Evolutionary conservation across 2,329 filamentous ascomycete species (phyloP).

Genomic region (Aspergillus pseudoviridinutans): DNA sequence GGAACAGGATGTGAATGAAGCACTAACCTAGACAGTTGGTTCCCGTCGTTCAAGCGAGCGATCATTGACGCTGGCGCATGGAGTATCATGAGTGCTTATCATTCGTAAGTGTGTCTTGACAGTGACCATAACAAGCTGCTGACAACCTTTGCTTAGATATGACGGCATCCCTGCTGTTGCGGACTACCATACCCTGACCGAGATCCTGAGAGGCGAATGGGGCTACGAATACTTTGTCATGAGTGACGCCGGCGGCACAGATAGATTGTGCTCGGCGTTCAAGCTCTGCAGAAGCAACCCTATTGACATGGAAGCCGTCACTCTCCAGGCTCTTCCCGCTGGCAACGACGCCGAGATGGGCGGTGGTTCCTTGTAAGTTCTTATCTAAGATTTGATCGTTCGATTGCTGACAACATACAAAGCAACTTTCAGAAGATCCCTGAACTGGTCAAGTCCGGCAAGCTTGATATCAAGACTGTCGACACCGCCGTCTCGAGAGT

Average conservation of each 20-base stretch:
- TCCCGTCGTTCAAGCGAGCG: slow-evolving; percentile 62
- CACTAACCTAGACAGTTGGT: slow-evolving; percentile 23
- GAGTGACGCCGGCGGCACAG: slow-evolving; percentile 66
- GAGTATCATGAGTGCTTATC: slow-evolving; percentile 70
- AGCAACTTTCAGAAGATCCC: slow-evolving; percentile 64
- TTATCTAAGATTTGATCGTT: neutral
- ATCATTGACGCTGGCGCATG: slow-evolving; percentile 67
- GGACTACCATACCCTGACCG: slow-evolving; percentile 61
- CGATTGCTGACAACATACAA: neutral
- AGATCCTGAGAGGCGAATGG: slow-evolving; percentile 68
- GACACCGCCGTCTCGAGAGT: slow-evolving; percentile 63
- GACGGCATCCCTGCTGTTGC: slow-evolving; percentile 67
- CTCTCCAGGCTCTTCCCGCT: slow-evolving; percentile 59
- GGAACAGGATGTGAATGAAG: neutral
- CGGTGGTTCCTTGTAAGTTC: slow-evolving; percentile 58
- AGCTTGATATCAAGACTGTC: slow-evolving; percentile 57
- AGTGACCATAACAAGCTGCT: neutral
- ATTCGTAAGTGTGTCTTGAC: slow-evolving; percentile 42
- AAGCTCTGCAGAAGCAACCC: slow-evolving; percentile 58
- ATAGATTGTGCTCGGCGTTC: slow-evolving; percentile 62
- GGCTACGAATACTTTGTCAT: slow-evolving; percentile 65
- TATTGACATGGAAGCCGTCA: slow-evolving; percentile 63
- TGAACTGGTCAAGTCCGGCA: slow-evolving; percentile 58
- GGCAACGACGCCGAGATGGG: slow-evolving; percentile 74
- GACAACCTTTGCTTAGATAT: slow-evolving; percentile 40